A percentile compares a stretch with the other conserved stretches of the same genome.
These are phyloP conservation scores for Metschnikowia matae DNA, from an alignment of 805 yeast species.

Conservation along the genomic window DNA sequence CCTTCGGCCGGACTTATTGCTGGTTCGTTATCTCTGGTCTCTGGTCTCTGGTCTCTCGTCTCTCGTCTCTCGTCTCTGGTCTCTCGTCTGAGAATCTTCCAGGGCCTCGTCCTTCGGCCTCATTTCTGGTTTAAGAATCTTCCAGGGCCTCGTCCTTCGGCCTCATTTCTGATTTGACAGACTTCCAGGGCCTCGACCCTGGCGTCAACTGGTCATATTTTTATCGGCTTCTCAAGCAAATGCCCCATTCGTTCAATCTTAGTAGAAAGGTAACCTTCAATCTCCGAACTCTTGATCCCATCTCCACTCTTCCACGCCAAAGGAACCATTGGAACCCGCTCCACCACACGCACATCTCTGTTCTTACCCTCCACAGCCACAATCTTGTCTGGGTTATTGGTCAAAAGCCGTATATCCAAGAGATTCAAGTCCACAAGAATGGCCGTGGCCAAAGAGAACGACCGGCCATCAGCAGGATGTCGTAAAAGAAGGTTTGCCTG, in stretches of 20 bases:
- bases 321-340: conserved; percentile 96
- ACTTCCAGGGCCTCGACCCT: no score
- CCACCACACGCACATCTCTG: conserved; percentile 67
- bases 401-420: conserved; percentile 65
- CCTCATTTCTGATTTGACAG: no score
- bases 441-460: conserved; percentile 90
- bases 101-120: no score
- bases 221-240: conserved; percentile 51
- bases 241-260: conserved; percentile 98
- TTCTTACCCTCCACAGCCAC: conserved; percentile 90
- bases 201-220: conserved; percentile 18
- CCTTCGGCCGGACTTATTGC: no score
- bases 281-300: conserved; percentile 81
- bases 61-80: no score
- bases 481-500: conserved; percentile 88
- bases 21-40: no score
- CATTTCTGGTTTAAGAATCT: no score
- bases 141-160: no score
- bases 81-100: no score
- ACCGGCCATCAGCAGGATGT: conserved; percentile 98
- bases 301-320: conserved; percentile 68
- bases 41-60: no score
- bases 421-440: conserved; percentile 81
- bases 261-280: conserved; percentile 89
- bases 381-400: conserved; percentile 96